These are phyloP conservation scores for Gamsiella multidivaricata DNA, from an alignment of 192 early-diverging fungal species.

Conservation along the genomic window DNA sequence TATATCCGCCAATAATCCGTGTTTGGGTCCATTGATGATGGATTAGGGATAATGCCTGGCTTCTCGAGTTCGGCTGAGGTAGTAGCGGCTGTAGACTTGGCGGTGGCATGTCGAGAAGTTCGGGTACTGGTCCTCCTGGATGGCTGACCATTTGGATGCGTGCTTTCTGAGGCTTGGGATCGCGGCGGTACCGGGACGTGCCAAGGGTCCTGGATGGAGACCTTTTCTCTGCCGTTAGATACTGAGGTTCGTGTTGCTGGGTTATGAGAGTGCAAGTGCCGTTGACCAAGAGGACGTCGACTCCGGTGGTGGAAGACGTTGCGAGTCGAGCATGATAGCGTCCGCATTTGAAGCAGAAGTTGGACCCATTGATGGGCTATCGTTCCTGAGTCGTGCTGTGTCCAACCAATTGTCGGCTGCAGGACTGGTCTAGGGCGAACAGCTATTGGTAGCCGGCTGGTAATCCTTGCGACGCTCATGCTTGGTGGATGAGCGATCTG, in stretches of 20 bases:
- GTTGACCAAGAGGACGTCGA: neutral
- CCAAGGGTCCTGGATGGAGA: neutral
- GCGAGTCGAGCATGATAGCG: neutral
- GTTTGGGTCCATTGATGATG: neutral
- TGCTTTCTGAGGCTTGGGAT: neutral
- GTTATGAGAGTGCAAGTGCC: neutral
- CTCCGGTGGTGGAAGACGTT: neutral
- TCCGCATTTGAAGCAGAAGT: neutral
- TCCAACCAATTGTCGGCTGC: neutral
- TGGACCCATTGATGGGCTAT: neutral
- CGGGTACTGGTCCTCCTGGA: neutral
- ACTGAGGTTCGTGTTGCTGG: neutral
- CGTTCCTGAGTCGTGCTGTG: neutral
- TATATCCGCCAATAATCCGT: constrained; percentile 38
- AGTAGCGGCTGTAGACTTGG: neutral
- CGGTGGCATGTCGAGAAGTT: neutral
- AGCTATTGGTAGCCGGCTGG: neutral
- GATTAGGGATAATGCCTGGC: constrained; percentile 8
- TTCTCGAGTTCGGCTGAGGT: neutral
- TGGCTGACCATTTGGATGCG: neutral
- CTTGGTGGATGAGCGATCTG: neutral
- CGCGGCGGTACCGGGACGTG: constrained; percentile 1
- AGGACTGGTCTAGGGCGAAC: neutral
- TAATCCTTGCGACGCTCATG: constrained; percentile 36
- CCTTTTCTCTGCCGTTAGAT: neutral